Conservation (phyloP, 108 stramenopile genomes). For the Epithemia pelagica region DNA sequence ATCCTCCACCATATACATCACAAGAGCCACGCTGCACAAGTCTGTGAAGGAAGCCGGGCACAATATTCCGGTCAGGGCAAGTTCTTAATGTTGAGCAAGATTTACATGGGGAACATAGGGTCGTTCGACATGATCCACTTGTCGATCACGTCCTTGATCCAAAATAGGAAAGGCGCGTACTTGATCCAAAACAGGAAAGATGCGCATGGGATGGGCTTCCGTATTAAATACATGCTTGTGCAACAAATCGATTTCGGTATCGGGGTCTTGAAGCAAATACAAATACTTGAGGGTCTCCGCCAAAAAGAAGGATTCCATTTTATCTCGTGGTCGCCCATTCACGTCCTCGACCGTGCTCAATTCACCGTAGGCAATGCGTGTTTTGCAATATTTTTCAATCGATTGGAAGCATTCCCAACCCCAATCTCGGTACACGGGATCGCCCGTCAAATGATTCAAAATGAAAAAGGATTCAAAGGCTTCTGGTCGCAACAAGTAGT, state of each 20-base stretch:
- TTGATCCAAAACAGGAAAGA: conserved; percentile 33
- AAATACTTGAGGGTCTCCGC: conserved; percentile 97
- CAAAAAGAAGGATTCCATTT: conserved; percentile 94
- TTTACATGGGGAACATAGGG: too few relatives aligned
- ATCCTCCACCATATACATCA: too few relatives aligned
- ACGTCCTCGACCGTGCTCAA: conserved; percentile 56
- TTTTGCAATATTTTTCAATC: conserved; percentile 85
- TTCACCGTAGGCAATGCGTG: conserved; percentile 69
- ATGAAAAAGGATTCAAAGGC: conserved; percentile 73
- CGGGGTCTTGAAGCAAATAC: conserved; percentile 90
- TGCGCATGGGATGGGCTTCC: conserved; percentile 89
- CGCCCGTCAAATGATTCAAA: conserved; percentile 75
- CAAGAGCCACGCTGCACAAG: too few relatives aligned
- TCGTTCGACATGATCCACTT: too few relatives aligned
- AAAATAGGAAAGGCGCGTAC: too few relatives aligned
- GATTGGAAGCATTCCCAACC: conserved; percentile 93
- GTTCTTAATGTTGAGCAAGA: too few relatives aligned
- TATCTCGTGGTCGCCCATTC: conserved; percentile 42
- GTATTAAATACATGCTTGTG: conserved; percentile 95
- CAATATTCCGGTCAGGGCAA: too few relatives aligned
- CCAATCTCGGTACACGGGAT: conserved; percentile 96
- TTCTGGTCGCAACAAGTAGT: conserved; percentile 90
- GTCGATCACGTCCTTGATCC: too few relatives aligned
- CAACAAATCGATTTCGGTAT: conserved; percentile 77
- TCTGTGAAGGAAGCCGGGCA: too few relatives aligned